Evolutionary conservation across 257 asterid genomes (phyloP), one percentile per base, ranked within the genome.

Genomic region (Echites panduratus): DNA sequence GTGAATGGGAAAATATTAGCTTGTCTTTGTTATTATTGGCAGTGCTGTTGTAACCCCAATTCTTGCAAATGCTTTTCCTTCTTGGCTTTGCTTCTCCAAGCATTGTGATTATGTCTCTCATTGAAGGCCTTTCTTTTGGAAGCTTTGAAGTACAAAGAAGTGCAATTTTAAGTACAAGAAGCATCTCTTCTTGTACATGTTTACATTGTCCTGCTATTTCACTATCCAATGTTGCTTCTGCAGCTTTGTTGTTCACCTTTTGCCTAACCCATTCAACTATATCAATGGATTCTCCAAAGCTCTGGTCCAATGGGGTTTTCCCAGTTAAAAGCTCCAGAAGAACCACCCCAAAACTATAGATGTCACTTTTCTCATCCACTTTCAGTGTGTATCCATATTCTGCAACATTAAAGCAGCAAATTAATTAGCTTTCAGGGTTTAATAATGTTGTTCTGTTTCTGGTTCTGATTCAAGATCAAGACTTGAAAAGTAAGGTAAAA

Each of bases 1-100:
- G 95, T 53, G 95, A 91, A 76, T 88, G 90, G 64, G 91, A 91
- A 83, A 91, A 88, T 73, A 88, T 82, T 40, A 87, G 44, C 61
- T 81, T 85, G 66, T 89, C 95, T 74, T 88, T 91, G 66, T 81
- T 91, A n/a, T 79, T 82, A n/a, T 79, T 82, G 77, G 75, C 19
- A 27, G 27, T 53, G 27, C 9, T 56, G 59, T 8, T 56, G 68
- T 77, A 85, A 62, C 90, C 91, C 97, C 95, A 89, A 47, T 67
- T 81, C 50, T 85, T 89, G 78, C 74, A 44, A 61, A 79, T 75
- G 35, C 86, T 83, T 81, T 84, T 87, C 66, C 87, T 81, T 49
- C 89, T 68, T 19, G 89, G 91, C 81, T 84, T 84, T 7, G 89
- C 91, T 72, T 83, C 91, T 65, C 78, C 87, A 4, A 87, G 84